Evolutionary conservation across 1,284 basidiomycete genomes (phyloP).

Genomic region (Cryptococcus sp.): DNA sequence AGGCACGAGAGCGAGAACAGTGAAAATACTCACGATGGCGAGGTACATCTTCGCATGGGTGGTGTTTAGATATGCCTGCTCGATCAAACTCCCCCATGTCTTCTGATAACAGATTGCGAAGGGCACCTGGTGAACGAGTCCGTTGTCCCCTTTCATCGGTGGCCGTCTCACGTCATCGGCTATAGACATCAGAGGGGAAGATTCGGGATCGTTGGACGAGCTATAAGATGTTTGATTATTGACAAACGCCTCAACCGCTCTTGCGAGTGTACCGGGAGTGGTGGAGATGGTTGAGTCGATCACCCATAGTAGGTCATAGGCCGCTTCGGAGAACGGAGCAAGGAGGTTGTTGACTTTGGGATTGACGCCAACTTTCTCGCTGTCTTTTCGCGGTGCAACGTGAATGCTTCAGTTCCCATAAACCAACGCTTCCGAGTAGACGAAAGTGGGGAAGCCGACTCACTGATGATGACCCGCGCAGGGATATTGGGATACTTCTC

Average conservation of each 20-base stretch:
- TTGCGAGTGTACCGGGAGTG: constrained; percentile 75
- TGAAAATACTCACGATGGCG: constrained; percentile 63
- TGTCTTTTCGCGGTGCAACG: constrained; percentile 46
- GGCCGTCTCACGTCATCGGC: constrained; percentile 32
- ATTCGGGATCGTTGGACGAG: constrained; percentile 36
- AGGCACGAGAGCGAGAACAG: background rate
- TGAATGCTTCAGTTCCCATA: background rate
- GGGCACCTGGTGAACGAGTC: constrained; percentile 94
- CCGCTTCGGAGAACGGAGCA: constrained; percentile 74
- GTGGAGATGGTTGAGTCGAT: constrained; percentile 90
- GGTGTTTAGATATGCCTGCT: constrained; percentile 93
- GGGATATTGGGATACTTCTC: constrained; percentile 69
- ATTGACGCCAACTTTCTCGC: constrained; percentile 73
- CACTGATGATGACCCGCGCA: constrained; percentile 74
- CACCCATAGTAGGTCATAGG: constrained; percentile 92
- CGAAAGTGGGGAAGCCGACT: constrained; percentile 37
- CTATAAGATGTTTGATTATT: constrained; percentile 38
- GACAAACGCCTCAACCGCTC: constrained; percentile 72
- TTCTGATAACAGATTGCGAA: constrained; percentile 74
- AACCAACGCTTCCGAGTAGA: too few species aligned
- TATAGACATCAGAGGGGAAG: constrained; percentile 35
- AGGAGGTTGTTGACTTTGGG: constrained; percentile 98
- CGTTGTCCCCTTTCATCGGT: constrained; percentile 59
- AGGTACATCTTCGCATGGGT: constrained; percentile 99
- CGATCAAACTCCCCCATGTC: constrained; percentile 76